These are phyloP conservation scores for Balakata baccata DNA, from an alignment of 345 rosid species.

Conservation along the genomic window DNA sequence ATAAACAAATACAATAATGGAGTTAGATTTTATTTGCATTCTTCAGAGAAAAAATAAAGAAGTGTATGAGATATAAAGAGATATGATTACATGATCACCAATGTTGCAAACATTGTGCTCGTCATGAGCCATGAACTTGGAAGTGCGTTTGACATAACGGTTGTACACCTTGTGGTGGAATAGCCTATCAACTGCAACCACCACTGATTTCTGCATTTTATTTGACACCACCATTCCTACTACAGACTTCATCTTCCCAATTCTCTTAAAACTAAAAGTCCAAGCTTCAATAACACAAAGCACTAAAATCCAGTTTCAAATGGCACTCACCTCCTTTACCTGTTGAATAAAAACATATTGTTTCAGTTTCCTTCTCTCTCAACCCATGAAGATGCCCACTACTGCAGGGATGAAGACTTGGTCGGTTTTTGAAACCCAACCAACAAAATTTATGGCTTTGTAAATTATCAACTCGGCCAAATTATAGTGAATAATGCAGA, in stretches of 20 bases:
- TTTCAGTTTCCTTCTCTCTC: neutral
- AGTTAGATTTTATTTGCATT: neutral
- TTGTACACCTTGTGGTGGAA: conserved; percentile 76
- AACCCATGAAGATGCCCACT: neutral
- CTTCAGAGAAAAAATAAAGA: neutral
- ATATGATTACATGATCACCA: conserved; percentile 61
- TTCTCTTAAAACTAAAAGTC: neutral
- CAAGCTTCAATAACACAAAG: conserved; percentile 2
- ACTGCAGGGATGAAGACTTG: neutral
- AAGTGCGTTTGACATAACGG: conserved; percentile 85
- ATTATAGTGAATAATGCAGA: neutral
- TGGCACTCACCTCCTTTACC: conserved; percentile 35
- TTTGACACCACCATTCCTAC: conserved; percentile 66
- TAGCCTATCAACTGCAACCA: conserved; percentile 77
- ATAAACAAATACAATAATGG: neutral
- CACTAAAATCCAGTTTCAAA: neutral
- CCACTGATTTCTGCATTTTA: conserved; percentile 80
- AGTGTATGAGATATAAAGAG: neutral
- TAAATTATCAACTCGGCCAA: too few species aligned
- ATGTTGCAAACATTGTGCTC: conserved; percentile 69
- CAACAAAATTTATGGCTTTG: neutral
- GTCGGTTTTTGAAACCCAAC: neutral
- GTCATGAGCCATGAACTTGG: conserved; percentile 97
- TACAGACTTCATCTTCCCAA: conserved; percentile 24
- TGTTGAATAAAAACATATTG: neutral